Base-by-base conservation (phyloP, 768 basidiomycete species). In the Rhodocollybia butyracea region DNA sequence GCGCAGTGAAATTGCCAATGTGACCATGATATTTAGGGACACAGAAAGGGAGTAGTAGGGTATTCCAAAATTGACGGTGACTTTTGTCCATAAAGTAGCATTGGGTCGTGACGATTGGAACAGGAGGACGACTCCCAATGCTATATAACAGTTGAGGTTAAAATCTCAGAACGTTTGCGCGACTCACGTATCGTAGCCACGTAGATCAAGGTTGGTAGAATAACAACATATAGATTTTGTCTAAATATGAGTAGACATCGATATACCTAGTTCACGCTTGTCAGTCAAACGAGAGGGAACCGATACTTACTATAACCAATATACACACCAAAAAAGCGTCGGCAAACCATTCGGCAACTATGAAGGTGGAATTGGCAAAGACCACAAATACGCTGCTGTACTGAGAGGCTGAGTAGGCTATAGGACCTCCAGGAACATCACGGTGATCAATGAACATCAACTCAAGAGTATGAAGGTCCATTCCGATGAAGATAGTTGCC, bases 341-440 rank as follows among this genome's bases (percentile, higher is more conserved):
- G 19, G 59, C 60, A 24, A 61, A 46, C 63, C 61, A 66, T n/a
- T 61, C 56, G 2, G 60, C 54, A 17, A 65, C 31, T 2, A 61
- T 55, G 46, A 58, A 57, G 3, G 43, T 36, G 15, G 57, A 59
- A 55, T 66, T 66, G 3, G 57, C 56, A 8, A 61, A 31, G 51
- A 57, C 52, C 27, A 54, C 54, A 17, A 63, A 42, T 12, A 60
- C 56, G 17, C 62, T 56, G 11, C 56, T 57, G 54, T 60, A 72
- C 54, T 36, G 34, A 36, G 34, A 36, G 17, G 17, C 10, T 8
- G 34, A 8, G 30, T 56, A 73, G 8, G 57, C 62, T 10, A 39
- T 60, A 5, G 71, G 72, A 17, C 71, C 71, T 2, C 69, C 69
- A 0, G 66, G 65, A 32, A 62, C 70, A 42, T 70, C 59, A 3